Conservation (phyloP, 108 stramenopile species). For the Nannochloropsis gaditana region DNA sequence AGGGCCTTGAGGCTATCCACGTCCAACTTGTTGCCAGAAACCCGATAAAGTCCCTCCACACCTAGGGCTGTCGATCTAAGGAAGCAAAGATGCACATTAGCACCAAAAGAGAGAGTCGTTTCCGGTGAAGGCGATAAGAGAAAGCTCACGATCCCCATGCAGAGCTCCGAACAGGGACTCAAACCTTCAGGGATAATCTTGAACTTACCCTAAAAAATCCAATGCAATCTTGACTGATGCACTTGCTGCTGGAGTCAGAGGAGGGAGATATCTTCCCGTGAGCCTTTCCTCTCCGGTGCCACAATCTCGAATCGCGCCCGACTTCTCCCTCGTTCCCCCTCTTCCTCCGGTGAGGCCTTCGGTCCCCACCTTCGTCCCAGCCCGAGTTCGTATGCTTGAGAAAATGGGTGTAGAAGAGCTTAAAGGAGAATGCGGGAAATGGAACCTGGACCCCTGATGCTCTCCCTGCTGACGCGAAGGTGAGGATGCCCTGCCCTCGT, state of each 20-base stretch:
- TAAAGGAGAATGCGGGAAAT: slow-evolving; percentile 11
- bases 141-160: too few relatives aligned
- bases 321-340: neutral
- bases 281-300: neutral
- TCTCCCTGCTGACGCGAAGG: slow-evolving; percentile 1
- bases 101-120: neutral
- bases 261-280: neutral
- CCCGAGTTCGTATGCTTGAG: neutral
- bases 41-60: neutral
- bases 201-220: neutral
- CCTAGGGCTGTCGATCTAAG: slow-evolving; percentile 1
- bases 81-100: neutral
- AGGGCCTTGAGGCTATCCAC: neutral
- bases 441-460: neutral
- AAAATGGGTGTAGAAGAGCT: neutral
- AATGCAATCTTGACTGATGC: neutral
- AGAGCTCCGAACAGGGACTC: too few relatives aligned
- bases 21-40: neutral
- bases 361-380: neutral
- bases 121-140: too few relatives aligned
- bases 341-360: neutral
- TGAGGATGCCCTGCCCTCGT: neutral
- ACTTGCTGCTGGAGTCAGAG: neutral
- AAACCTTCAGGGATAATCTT: neutral
- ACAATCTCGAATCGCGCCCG: neutral